Percentiles rank a stretch among this genome's conserved stretches.
These are phyloP conservation scores for Mikania micrantha DNA, from an alignment of 129 eudicot species.

Conservation along the genomic window DNA sequence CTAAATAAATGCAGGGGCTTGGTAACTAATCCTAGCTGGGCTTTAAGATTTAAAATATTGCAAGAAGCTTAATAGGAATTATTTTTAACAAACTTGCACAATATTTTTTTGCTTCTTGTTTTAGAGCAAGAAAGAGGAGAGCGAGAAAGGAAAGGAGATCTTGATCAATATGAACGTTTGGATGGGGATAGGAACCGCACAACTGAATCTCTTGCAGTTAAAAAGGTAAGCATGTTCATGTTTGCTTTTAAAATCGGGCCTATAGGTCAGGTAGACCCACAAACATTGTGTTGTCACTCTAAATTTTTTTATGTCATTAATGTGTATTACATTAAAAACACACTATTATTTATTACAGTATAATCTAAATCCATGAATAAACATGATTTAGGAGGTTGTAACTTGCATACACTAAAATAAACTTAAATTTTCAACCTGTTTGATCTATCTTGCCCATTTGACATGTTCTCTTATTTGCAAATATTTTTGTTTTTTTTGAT, in stretches of 20 bases:
- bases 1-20: not conserved
- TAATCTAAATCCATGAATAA: not conserved
- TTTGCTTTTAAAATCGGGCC: not conserved
- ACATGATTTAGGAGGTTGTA: not conserved
- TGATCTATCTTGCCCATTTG: not conserved
- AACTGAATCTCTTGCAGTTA: slow-evolving; percentile 74
- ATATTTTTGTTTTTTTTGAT: not conserved
- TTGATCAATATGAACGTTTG: slow-evolving; percentile 89
- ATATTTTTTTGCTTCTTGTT: slow-evolving; percentile 13
- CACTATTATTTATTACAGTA: not conserved
- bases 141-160: slow-evolving; percentile 98
- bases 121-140: slow-evolving; percentile 87
- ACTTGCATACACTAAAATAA: not conserved
- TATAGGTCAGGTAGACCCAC: not conserved
- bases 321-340: not conserved
- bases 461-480: not conserved
- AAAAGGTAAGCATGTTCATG: slow-evolving; percentile 48
- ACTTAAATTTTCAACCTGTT: not conserved
- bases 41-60: not conserved
- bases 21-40: not conserved
- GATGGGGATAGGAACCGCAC: slow-evolving; percentile 92
- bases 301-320: not conserved
- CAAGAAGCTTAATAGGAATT: not conserved
- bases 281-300: not conserved
- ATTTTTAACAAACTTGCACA: not conserved